Conservation (phyloP, 208 protist genomes). For the Crithidia expoeki region DNA sequence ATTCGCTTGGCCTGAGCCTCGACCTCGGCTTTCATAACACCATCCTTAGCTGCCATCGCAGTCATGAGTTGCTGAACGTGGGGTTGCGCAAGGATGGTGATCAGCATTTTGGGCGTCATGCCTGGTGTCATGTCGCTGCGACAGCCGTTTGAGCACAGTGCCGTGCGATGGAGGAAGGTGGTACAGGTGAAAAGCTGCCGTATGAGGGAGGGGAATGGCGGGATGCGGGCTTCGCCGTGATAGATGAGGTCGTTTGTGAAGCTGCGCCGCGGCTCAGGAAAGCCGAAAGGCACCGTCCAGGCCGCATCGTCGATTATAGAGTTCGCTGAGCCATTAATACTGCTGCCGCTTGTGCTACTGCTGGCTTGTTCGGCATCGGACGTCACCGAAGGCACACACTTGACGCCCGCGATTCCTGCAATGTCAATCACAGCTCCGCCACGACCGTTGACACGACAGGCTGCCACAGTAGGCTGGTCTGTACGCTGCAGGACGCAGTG, state of each 20-base stretch:
- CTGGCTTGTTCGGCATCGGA: too few species aligned
- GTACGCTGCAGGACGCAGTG: conserved; percentile 22
- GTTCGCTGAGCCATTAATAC: not conserved
- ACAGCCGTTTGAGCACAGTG: conserved; percentile 49
- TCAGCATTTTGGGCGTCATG: conserved; percentile 51
- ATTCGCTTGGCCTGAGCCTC: conserved; percentile 58
- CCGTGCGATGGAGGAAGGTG: conserved; percentile 54
- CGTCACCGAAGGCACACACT: not conserved
- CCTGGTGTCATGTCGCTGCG: conserved; percentile 46
- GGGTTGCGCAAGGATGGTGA: conserved; percentile 62
- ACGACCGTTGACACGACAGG: not conserved
- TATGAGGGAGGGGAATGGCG: conserved; percentile 35
- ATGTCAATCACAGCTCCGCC: too few species aligned
- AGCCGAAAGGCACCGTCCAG: conserved; percentile 9
- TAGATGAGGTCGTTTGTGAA: conserved; percentile 73
- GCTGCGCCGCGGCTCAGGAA: conserved; percentile 50
- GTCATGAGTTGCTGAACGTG: conserved; percentile 54
- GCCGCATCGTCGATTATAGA: not conserved
- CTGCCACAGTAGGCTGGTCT: not conserved
- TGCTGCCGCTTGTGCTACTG: not conserved
- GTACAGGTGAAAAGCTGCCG: conserved; percentile 33
- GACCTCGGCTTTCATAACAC: conserved; percentile 39
- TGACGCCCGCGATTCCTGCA: conserved; percentile 10
- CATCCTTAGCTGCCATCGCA: conserved; percentile 48
- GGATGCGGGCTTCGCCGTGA: conserved; percentile 37